These are phyloP conservation scores for Gossypium stocksii DNA, from an alignment of 345 rosid genomes.

Conservation along the genomic window DNA sequence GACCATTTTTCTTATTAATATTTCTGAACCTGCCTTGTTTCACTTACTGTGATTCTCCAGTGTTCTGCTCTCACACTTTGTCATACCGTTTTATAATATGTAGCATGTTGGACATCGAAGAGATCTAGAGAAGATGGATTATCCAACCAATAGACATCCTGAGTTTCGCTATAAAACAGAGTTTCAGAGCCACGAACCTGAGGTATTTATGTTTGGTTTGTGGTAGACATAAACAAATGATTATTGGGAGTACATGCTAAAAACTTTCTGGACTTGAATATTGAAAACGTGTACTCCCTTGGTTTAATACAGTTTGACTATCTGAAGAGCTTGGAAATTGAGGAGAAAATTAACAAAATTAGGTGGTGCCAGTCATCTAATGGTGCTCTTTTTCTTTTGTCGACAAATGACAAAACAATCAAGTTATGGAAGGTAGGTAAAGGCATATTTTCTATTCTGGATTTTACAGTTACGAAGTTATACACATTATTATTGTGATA, in stretches of 20 bases:
- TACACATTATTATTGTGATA: neutral
- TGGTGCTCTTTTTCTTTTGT: conserved; percentile 85
- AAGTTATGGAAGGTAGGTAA: conserved; percentile 93
- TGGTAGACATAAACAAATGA: neutral
- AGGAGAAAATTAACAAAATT: conserved; percentile 98
- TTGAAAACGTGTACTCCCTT: neutral
- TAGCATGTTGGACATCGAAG: conserved; percentile 76
- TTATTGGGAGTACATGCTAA: neutral
- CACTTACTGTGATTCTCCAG: neutral
- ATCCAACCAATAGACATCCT: conserved; percentile 52
- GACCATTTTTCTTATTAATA: neutral
- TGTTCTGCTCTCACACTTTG: neutral
- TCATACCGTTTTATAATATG: conserved; percentile 14
- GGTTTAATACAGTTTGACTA: conserved; percentile 74
- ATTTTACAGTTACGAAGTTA: neutral
- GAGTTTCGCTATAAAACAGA: conserved; percentile 45
- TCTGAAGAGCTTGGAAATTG: conserved; percentile 99
- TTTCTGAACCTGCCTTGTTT: conserved; percentile 1
- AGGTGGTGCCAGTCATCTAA: conserved; percentile 96
- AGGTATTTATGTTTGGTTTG: conserved; percentile 44
- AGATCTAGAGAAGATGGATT: conserved; percentile 74
- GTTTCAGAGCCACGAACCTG: conserved; percentile 99
- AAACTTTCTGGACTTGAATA: neutral
- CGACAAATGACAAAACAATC: conserved; percentile 96
- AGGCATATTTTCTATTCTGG: neutral